Evolutionary conservation across 1,284 basidiomycete genomes (phyloP), one percentile per base, ranked within the genome.

Genomic region (Sanghuangporus sanghuang): DNA sequence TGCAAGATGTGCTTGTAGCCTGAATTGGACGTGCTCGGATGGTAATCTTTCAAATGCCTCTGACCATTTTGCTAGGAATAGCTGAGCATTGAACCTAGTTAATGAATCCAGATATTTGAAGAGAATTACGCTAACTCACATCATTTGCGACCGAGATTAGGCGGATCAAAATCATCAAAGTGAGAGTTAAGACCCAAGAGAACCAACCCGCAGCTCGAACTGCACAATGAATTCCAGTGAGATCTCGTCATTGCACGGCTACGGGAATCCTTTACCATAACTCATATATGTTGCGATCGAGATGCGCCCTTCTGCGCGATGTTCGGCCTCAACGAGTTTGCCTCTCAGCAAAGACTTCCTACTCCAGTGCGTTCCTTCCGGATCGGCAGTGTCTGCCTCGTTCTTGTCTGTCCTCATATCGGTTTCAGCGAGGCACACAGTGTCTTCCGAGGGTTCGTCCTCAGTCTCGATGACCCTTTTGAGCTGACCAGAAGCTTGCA

Each of bases 51-150:
- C 73, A 63, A 76, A 88, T 9, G 85, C 86, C 70, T 86, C 84
- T 14, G 86, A 83, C 86, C 85, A 89, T 57, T 77, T 77, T 2
- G 86, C 84, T 8, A 88, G 75, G 70, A 85, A 89, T 46, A 87
- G 76, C 84, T 87, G 59, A 59, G 21, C 18, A 46, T 46, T 56
- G 62, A 46, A 6, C 27, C 36, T 18, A 40, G 55, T 42, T 57
- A 44, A 54, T 44, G 56, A 12, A 54, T 59, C 6, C 18, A 56
- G 23, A n/a, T 42, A 32, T 32, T 32, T 32, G 27, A 32, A 5
- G 59, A 58, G 16, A n/a, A 35, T 59, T n/a, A 55, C 53, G 27
- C 18, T 12, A 16, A 67, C 72, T 67, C 66, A 85, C 85, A 76
- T 87, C 85, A 69, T 83, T 83, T 3, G 73, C 76, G 55, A 89